Conservation (phyloP, 257 asterid species). For the Penstemon barbatus region DNA sequence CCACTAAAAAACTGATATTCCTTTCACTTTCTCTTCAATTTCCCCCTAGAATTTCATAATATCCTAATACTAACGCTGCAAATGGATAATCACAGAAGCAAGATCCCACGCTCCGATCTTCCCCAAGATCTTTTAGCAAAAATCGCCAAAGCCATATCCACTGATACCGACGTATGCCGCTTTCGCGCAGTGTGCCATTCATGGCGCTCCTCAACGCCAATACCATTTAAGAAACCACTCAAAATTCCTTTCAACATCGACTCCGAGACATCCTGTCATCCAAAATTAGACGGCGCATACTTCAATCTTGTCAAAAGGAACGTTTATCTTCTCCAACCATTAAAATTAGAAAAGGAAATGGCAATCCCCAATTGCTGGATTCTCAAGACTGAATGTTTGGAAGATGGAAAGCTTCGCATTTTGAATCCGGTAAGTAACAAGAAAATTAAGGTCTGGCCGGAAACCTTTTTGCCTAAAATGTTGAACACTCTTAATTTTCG, state of each 20-base stretch:
- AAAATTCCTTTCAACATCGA: constrained; percentile 26
- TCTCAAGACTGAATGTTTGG: constrained; percentile 1
- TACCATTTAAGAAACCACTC: constrained; percentile 15
- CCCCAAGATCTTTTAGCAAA: constrained; percentile 18
- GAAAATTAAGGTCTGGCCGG: constrained; percentile 17
- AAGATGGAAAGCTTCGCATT: constrained; percentile 7
- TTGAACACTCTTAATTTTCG: constrained; percentile 18
- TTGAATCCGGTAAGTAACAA: constrained; percentile 21
- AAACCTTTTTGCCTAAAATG: constrained; percentile 12
- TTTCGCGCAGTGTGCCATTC: constrained; percentile 29
- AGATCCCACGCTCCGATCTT: background rate
- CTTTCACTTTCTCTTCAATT: no score
- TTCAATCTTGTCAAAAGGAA: constrained; percentile 23
- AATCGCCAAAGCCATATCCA: constrained; percentile 21
- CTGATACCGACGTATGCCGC: constrained; percentile 21
- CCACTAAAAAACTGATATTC: no score
- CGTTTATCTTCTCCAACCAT: constrained; percentile 24
- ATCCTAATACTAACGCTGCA: no score
- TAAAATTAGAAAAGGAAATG: background rate
- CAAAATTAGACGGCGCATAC: constrained; percentile 4
- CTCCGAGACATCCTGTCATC: background rate
- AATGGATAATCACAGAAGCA: no score
- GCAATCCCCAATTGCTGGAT: constrained; percentile 13
- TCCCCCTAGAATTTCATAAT: no score
- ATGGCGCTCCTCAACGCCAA: constrained; percentile 24